A percentile compares a stretch with the other conserved stretches of the same genome.
These are phyloP conservation scores for Penicillium canescens DNA, from an alignment of 495 filamentous ascomycete species.

Conservation along the genomic window DNA sequence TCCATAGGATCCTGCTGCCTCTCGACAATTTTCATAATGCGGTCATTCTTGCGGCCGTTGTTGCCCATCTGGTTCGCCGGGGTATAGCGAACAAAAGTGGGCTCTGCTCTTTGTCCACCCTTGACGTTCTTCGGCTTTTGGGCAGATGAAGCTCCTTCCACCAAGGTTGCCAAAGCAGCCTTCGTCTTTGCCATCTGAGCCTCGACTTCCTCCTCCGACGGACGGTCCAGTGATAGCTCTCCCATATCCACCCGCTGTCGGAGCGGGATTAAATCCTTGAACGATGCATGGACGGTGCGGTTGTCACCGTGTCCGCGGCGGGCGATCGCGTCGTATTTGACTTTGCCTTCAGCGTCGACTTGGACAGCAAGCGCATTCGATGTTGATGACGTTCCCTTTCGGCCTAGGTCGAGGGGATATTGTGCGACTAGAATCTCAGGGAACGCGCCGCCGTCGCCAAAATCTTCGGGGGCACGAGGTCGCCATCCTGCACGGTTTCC, in stretches of 20 bases:
- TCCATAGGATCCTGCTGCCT: conserved; percentile 96
- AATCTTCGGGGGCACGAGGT: conserved; percentile 83
- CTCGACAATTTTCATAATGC: conserved; percentile 98
- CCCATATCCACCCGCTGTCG: conserved; percentile 92
- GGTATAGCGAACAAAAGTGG: conserved; percentile 94
- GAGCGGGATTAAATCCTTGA: conserved; percentile 95
- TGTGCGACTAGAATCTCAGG: conserved; percentile 93
- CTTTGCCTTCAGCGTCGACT: conserved; percentile 86
- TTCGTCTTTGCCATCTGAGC: conserved; percentile 85
- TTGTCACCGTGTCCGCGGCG: conserved; percentile 82
- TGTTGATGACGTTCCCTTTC: conserved; percentile 64
- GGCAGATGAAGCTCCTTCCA: conserved; percentile 80
- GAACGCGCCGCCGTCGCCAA: conserved; percentile 94
- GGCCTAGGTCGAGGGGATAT: conserved; percentile 93
- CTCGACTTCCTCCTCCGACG: conserved; percentile 79
- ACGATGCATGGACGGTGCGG: conserved; percentile 87
- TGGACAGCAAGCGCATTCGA: conserved; percentile 91
- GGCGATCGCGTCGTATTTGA: conserved; percentile 96
- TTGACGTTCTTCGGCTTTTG: conserved; percentile 97
- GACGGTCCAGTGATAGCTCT: conserved; percentile 85
- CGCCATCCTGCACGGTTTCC: conserved; percentile 84
- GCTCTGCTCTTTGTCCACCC: conserved; percentile 70
- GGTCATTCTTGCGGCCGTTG: conserved; percentile 80
- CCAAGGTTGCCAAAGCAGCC: conserved; percentile 76
- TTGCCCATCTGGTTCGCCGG: conserved; percentile 98